Base-by-base conservation (phyloP, 2,329 filamentous ascomycete species). In the Emmonsiellopsis sp. region DNA sequence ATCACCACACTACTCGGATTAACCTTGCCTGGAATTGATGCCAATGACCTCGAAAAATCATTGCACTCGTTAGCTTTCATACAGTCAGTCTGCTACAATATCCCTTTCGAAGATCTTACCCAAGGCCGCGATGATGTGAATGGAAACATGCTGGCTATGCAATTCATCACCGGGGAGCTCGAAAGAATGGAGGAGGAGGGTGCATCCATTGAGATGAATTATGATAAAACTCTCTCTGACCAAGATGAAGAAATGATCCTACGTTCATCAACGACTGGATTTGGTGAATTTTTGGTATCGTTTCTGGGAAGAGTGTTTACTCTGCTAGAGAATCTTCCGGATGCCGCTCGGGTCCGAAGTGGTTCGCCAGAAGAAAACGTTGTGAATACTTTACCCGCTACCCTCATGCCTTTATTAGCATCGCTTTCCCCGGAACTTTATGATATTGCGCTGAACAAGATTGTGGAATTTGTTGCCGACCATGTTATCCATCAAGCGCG, bases 401-500 rank as follows among this genome's bases (percentile, higher is more conserved):
- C 93, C 0, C 83, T 98, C 57, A 90, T 89, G 51, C 93, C 93
- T 2, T 75, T 98, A 42, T 87, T 98, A 59, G 87, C 92, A 0
- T 89, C 91, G 0, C 75, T 98, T 26, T 97, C 93, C 0, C 89
- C 92, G 0, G 90, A 96, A 64, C 81, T 97, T 9, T 98, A 94
- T 63, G 93, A 97, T 63, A 81, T 93, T 66, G 89, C 89, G 0
- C 74, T 98, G 50, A 87, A 95, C 56, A 97, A 97, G 75, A 83
- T 98, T 61, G 87, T 90, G 2, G 83, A 88, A 34, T 98, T 98
- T 67, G 87, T 96, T 30, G 85, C 87, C 1, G 88, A 88, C 58
- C 93, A 97, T 72, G 93, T 98, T 48, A 92, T 98, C 15, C 91
- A 98, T 63, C 93, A 97, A 71, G 92, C 93, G 51, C 80, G 92